phyloP scores from a whole-genome alignment of 1,284 basidiomycete species.

The Cutaneotrichosporon sp. region DNA sequence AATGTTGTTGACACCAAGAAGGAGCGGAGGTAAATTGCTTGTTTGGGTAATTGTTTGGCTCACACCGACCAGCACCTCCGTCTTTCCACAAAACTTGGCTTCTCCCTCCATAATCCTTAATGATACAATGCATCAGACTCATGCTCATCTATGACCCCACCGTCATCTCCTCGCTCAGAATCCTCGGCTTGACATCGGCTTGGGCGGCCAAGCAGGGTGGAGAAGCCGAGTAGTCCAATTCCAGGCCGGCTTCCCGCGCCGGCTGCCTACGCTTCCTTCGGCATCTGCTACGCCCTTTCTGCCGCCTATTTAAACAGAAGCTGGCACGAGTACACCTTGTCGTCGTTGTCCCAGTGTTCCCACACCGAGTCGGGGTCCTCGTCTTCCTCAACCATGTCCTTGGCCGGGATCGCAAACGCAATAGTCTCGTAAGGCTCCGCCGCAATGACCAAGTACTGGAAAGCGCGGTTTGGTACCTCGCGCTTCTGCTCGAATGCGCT shows the following conservation, averaged over 20 bases:
- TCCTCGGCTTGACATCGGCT: neutral
- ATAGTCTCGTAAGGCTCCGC: conserved; percentile 99
- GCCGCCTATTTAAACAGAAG: conserved; percentile 69
- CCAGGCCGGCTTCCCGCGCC: too few species aligned
- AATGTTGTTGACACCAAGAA: conserved; percentile 16
- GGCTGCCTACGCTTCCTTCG: neutral
- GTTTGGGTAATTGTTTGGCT: conserved; percentile 8
- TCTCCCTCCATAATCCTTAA: neutral
- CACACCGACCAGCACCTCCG: too few species aligned
- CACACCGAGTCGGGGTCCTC: conserved; percentile 86
- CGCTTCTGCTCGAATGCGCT: conserved; percentile 96
- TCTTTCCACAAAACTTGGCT: too few species aligned
- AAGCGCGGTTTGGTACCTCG: conserved; percentile 90
- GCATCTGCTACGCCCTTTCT: neutral
- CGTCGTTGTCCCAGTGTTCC: conserved; percentile 96
- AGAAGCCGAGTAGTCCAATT: neutral
- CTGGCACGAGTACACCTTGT: conserved; percentile 93
- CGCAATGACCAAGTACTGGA: conserved; percentile 96
- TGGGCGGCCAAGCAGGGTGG: neutral
- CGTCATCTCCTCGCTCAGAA: neutral
- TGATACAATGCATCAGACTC: conserved; percentile 1
- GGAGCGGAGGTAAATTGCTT: conserved; percentile 3
- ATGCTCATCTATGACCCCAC: neutral
- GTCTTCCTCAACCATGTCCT: conserved; percentile 80
- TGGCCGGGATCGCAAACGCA: conserved; percentile 95